Evolutionary conservation across 257 asterid species (phyloP), one percentile per base, ranked within the genome.

Genomic region (Rubia yunnanensis): DNA sequence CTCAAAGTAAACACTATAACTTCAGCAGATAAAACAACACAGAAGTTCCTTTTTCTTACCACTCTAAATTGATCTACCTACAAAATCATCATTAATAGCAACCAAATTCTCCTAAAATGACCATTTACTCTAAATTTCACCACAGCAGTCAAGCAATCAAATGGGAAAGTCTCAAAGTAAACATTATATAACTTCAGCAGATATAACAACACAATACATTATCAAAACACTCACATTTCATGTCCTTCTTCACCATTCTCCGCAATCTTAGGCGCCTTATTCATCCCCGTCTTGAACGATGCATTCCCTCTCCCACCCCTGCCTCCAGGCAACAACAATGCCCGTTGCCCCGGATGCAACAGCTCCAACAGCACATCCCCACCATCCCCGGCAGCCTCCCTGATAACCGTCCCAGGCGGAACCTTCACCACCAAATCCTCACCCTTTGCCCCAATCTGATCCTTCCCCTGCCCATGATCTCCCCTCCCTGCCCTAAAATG

Each of bases 301-400:
- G 95, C 84, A 59, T 92, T 92, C 46, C 99, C 99, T 78, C 97
- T 84, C 62, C 99, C 99, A 26, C 99, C 96, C 73, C 95, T 86
- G 56, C 97, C 97, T 30, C 96, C 99, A 0, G 88, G 90, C 79
- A 92, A 67, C 65, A 92, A 69, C 83, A 92, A 59, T 1, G 95
- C 97, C 80, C 77, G 78, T 77, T 92, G 90, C 56, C 97, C 99
- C 0, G 92, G 86, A 69, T 76, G 80, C 78, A 92, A 76, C 81
- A 92, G 63, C 80, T 92, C 99, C 38, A 92, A 65, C 39, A 89
- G 80, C 65, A 84, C 85, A 73, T 80, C 72, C 39, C 82, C 82
- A 65, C 71, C 80, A 41, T 59, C 69, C 1, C 87, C 92, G 39
- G 53, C 79, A 68, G 85, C 73, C 81, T 89, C 94, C 72, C 87